phyloP scores from a whole-genome alignment of 305 asterid species.

The Plantago lanceolata region DNA sequence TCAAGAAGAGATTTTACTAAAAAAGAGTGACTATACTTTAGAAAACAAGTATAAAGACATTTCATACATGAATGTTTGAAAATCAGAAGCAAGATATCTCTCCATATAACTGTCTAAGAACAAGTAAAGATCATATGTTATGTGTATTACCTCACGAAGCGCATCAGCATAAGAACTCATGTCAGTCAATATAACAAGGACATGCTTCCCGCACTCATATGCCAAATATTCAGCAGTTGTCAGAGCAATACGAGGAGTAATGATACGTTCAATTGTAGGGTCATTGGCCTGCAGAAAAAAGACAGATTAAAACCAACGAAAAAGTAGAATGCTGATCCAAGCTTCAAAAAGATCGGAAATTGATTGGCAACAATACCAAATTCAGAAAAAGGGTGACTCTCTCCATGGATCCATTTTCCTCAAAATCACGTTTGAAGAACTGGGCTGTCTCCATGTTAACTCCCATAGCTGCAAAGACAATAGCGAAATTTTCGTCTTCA shows the following conservation, averaged over 20 bases:
- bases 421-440: conserved; percentile 94
- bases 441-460: conserved; percentile 99
- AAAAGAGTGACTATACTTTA: too few species aligned
- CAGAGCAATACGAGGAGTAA: conserved; percentile 94
- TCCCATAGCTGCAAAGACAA: conserved; percentile 99
- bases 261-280: conserved; percentile 93
- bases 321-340: conserved; percentile 6
- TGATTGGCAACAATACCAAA: conserved; percentile 46
- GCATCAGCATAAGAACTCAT: conserved; percentile 99
- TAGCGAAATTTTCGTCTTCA: conserved; percentile 93
- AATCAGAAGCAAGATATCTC: background rate
- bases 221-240: conserved; percentile 96
- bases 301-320: conserved; percentile 16
- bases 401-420: conserved; percentile 98
- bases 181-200: conserved; percentile 95
- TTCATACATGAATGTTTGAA: too few species aligned
- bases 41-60: too few species aligned
- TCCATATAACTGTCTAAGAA: background rate
- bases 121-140: background rate
- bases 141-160: conserved; percentile 81
- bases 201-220: conserved; percentile 96
- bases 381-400: conserved; percentile 93
- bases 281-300: conserved; percentile 70
- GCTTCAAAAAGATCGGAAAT: conserved; percentile 18
- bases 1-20: background rate